Evolutionary conservation across 1,284 basidiomycete genomes (phyloP), one percentile per base, ranked within the genome.

Genomic region (Singerocomus inundabilis): DNA sequence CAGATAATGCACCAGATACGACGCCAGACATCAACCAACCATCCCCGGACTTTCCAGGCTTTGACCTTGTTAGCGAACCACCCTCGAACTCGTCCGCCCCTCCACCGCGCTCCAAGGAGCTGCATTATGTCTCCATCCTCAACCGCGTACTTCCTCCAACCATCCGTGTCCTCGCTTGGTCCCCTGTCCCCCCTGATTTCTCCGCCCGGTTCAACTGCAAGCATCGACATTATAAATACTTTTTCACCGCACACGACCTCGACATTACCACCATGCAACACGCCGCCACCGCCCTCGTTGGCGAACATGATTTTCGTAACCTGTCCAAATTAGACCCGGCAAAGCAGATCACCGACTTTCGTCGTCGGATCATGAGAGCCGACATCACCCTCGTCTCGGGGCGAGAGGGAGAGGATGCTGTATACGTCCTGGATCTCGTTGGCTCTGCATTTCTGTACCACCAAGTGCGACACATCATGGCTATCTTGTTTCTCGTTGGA

Each of bases 401-500:
- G 15, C 35, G 21, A 21, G 21, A 49, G 6, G 46, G 37, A 15
- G 48, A 35, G 10, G 57, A 70, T 11, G 67, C 70, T 1, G 68
- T 88, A 60, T 84, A 85, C 60, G 91, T 95, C 25, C 79, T 98
- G 58, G 91, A 98, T 67, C 82, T 98, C 32, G 74, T 88, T 35
- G 95, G 95, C 1, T 88, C 80, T 0, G 95, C 94, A 0, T 98
- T 98, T 67, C 74, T 99, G 36, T 99, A 97, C 71, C 93, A 99
- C 70, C 96, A 98, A 75, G 97, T 99, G 11, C 81, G 96, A 36
- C 93, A 98, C 67, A 98, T 98, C 69, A 90, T 98, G 81, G 91
- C 92, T 2, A 70, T 97, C 41, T 77, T 99, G 13, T 91, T 99
- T 70, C 82, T 98, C 46, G 81, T 98, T 44, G 96, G 96, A 5